Evolutionary conservation across 164 flowering plant species (phyloP), one percentile per base, ranked within the genome.

Genomic region (Aristolochia contorta): DNA sequence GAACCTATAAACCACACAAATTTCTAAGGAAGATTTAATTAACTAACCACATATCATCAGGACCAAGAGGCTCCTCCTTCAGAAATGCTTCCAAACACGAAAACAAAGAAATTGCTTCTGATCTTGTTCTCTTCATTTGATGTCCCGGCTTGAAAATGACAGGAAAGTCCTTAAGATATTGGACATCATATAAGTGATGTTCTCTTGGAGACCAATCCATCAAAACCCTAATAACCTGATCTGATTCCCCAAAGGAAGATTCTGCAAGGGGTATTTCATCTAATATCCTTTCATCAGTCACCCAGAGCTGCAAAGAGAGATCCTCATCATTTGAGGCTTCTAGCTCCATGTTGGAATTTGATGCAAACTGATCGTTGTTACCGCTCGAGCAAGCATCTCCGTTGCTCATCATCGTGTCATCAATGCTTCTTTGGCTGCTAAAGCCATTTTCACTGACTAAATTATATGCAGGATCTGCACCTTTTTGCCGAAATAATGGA

Each of bases 61-160:
- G 96, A 23, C 99, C 95, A 7, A 94, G 72, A 58, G 99, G 99
- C 68, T 94, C 99, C 77, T 91, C 96, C 68, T 81, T 89, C 75
- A 89, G 60, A 74, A 91, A 94, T n/a, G 95, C 91, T 53, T 94
- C 97, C 75, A 94, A 73, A 72, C 96, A 91, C 32, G 95, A 85
- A 82, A 89, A 91, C 64, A 94, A 73, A 2, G 97, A 81, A 22
- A 89, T 69, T 20, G 89, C 79, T 77, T 91, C 97, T 64, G 82
- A 90, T 61, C 79, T 68, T 32, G 88, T 87, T 66, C 87, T 87
- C 79, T 89, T 85, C 41, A 71, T 76, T 13, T 77, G 65, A 61
- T 74, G 69, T 54, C 87, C 91, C 24, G 81, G 65, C 71, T 89
- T 91, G 75, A 65, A 78, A 56, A 89, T 96, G 66, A 66, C 94